phyloP scores from a whole-genome alignment of 805 yeast genomes.

The Wickerhamomyces ciferrii region DNA sequence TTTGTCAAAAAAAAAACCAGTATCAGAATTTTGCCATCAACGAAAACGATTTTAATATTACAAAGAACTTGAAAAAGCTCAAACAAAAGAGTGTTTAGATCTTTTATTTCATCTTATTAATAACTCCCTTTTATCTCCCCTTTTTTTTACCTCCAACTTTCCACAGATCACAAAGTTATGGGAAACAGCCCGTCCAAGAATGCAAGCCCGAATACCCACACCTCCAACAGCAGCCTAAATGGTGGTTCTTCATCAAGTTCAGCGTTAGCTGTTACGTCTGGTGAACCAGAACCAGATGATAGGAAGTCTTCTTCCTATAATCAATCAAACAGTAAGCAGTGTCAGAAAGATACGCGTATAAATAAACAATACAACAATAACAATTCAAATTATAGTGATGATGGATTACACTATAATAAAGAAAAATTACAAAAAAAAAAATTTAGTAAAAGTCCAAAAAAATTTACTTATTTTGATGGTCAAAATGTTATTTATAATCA shows the following conservation, averaged over 20 bases:
- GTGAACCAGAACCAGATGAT: constrained; percentile 44
- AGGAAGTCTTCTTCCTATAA: constrained; percentile 37
- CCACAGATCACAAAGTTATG: constrained; percentile 32
- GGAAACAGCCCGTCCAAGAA: constrained; percentile 61
- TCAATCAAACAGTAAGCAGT: constrained; percentile 8
- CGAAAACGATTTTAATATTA: too few species aligned
- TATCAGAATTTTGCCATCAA: too few species aligned
- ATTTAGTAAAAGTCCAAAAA: constrained; percentile 17
- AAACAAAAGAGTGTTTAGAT: too few species aligned
- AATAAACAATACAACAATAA: constrained; percentile 1
- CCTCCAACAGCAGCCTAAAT: constrained; percentile 22
- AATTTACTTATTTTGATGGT: constrained; percentile 2
- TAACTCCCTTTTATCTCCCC: too few species aligned
- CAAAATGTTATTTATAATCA: background rate
- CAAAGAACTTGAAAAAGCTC: too few species aligned
- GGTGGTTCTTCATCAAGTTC: constrained; percentile 17
- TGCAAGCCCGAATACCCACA: constrained; percentile 32
- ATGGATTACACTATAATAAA: constrained; percentile 3
- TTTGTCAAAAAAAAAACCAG: too few species aligned
- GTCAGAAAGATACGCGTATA: background rate
- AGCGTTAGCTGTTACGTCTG: constrained; percentile 21
- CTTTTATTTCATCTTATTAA: too few species aligned
- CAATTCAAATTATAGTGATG: constrained; percentile 4
- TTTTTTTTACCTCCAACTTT: background rate
- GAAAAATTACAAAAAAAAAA: constrained; percentile 7